Evolutionary conservation across 352 stramenopile species (phyloP), one percentile per base, ranked within the genome.

Genomic region (Aphanomyces astaci): DNA sequence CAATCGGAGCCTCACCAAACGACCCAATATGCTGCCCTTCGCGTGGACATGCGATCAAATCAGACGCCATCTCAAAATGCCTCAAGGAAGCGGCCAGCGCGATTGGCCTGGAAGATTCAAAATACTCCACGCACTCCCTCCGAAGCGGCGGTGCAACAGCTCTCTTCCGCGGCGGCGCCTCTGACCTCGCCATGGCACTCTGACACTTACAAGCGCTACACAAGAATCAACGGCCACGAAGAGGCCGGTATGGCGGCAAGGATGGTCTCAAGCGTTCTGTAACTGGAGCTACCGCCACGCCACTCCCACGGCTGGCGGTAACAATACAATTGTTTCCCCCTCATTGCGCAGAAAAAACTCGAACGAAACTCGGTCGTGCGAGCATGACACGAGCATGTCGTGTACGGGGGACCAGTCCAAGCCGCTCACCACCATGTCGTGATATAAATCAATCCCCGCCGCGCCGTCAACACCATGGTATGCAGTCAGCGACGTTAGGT

Each of bases 331-430:
- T n/a, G n/a, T n/a, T n/a, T n/a, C n/a, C n/a, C n/a, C n/a, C n/a
- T n/a, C n/a, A n/a, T n/a, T n/a, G n/a, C n/a, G n/a, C n/a, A n/a
- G n/a, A n/a, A n/a, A n/a, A n/a, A n/a, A n/a, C n/a, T n/a, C 94
- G 60, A 98, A 98, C 36, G 94, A 92, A 62, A 93, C 96, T 53
- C 92, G 87, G 73, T 98, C 94, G 72, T 98, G 94, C 49, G 88
- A 96, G 78, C 92, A 97, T 25, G 92, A 97, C 33, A 98, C 94
- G 31, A 98, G 86, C 76, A 95, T 88, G 77, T 98, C 94, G 54
- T 90, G 91, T 63, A 94, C 87, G 1, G 87, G 86, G 22, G 84
- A 97, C 94, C 94, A 98, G 76, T 97, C 93, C 64, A 98, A 74
- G 0, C 88, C 89, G 63, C 78, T 86, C 63, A 98, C 93, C 33